Evolutionary conservation across 129 eudicot genomes (phyloP).

Genomic region (Flaveria trinervia): DNA sequence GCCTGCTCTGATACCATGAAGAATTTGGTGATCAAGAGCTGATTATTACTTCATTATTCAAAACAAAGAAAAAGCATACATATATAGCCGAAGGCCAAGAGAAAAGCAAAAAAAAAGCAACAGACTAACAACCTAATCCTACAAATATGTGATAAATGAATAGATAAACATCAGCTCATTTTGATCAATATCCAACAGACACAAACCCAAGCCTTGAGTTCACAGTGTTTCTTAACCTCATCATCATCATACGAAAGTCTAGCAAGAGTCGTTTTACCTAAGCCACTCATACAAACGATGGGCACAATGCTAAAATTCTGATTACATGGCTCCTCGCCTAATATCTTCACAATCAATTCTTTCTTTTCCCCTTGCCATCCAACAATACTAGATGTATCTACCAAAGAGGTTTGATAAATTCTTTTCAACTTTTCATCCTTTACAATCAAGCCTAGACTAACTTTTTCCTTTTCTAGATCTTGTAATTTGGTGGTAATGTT

Average conservation of each 20-base stretch:
- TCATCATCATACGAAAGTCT: neutral
- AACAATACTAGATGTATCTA: neutral
- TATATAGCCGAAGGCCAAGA: no score
- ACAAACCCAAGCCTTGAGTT: conserved; percentile 8
- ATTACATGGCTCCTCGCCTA: neutral
- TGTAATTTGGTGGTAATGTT: conserved; percentile 23
- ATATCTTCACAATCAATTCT: neutral
- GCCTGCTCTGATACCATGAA: no score
- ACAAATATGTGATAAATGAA: no score
- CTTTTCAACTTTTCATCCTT: neutral
- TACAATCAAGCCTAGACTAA: neutral
- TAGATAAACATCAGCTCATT: no score
- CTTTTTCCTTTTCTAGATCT: conserved; percentile 9
- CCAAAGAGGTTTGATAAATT: neutral
- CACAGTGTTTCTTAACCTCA: neutral
- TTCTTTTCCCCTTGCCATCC: neutral
- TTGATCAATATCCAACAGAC: no score
- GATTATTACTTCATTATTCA: no score
- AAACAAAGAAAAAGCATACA: no score
- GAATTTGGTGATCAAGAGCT: no score
- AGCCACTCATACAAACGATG: conserved; percentile 11
- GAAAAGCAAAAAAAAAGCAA: no score
- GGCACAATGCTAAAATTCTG: conserved; percentile 6
- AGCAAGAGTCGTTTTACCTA: conserved; percentile 12
- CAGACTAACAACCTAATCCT: no score